Percentiles rank a stretch among this genome's conserved stretches.
These are phyloP conservation scores for Nemania abortiva DNA, from an alignment of 2,329 filamentous ascomycete species.

Conservation along the genomic window DNA sequence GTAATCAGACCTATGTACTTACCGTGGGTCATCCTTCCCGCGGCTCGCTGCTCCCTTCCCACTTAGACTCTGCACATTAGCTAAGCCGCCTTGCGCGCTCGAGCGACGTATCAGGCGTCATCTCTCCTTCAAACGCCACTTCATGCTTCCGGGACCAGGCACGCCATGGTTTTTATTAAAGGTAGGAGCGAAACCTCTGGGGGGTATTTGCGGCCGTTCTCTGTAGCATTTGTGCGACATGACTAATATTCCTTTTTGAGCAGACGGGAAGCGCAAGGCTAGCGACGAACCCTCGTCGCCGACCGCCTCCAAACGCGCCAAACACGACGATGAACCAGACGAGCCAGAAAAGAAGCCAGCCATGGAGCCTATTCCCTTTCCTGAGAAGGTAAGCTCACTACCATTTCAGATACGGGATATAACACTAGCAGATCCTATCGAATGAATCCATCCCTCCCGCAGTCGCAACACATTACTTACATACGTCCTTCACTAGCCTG, in stretches of 20 bases:
- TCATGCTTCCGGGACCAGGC: constrained; percentile 19
- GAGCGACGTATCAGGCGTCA: background rate
- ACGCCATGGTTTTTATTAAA: constrained; percentile 51
- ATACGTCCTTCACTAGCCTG: constrained; percentile 66
- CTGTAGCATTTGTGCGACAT: background rate
- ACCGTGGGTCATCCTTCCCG: no score
- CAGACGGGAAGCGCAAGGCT: constrained; percentile 79
- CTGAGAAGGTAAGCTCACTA: constrained; percentile 76
- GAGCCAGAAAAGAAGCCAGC: constrained; percentile 63
- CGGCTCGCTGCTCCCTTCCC: background rate
- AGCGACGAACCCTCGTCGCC: constrained; percentile 73
- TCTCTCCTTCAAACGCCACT: constrained; percentile 23
- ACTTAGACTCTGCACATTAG: background rate
- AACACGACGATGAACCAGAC: constrained; percentile 60
- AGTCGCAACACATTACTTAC: constrained; percentile 10
- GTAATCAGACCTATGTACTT: background rate
- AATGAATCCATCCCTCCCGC: background rate
- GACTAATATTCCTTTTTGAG: constrained; percentile 17
- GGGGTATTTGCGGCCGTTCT: background rate
- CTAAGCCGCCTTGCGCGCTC: background rate
- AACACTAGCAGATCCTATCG: background rate
- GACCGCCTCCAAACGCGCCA: constrained; percentile 73
- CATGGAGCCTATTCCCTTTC: constrained; percentile 81
- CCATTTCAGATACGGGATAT: background rate
- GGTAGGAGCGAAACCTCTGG: constrained; percentile 55